Evolutionary conservation across 2,329 filamentous ascomycete species (phyloP).

Genomic region (Dendrostoma leiphaemia): DNA sequence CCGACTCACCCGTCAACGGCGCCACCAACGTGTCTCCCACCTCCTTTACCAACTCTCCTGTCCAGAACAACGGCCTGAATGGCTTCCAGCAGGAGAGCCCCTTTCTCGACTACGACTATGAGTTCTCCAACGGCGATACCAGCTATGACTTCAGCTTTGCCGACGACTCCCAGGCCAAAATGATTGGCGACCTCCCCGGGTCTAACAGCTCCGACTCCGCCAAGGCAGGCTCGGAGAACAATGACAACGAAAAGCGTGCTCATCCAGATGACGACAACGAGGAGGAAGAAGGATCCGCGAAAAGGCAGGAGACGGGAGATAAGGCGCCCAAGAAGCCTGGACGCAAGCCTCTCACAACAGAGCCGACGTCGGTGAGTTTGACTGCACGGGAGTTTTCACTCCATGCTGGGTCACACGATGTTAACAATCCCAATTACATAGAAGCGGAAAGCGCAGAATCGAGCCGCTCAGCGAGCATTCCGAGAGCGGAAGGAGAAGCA

Average conservation of each 20-base stretch:
- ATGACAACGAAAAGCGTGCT: slow-evolving; percentile 70
- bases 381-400: background rate
- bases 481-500: slow-evolving; percentile 94
- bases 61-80: slow-evolving; percentile 42
- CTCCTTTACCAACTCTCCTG: slow-evolving; percentile 49
- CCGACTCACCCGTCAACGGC: slow-evolving; percentile 34
- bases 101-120: slow-evolving; percentile 78
- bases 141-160: slow-evolving; percentile 72
- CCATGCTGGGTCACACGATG: background rate
- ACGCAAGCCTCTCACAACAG: slow-evolving; percentile 90
- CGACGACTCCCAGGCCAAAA: slow-evolving; percentile 53
- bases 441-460: slow-evolving; percentile 96
- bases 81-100: slow-evolving; percentile 69
- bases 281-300: slow-evolving; percentile 54
- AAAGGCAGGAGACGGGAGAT: slow-evolving; percentile 78
- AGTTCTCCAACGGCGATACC: slow-evolving; percentile 66
- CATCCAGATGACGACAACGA: slow-evolving; percentile 70
- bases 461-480: slow-evolving; percentile 89
- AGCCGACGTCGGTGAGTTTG: slow-evolving; percentile 85
- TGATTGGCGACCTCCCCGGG: slow-evolving; percentile 76
- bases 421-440: slow-evolving; percentile 32
- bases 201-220: slow-evolving; percentile 31
- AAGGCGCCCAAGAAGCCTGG: slow-evolving; percentile 94
- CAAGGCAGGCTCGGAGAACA: slow-evolving; percentile 54
- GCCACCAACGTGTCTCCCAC: slow-evolving; percentile 44